phyloP scores from a whole-genome alignment of 192 early-diverging fungal species.

The Backusella tarrabulga region DNA sequence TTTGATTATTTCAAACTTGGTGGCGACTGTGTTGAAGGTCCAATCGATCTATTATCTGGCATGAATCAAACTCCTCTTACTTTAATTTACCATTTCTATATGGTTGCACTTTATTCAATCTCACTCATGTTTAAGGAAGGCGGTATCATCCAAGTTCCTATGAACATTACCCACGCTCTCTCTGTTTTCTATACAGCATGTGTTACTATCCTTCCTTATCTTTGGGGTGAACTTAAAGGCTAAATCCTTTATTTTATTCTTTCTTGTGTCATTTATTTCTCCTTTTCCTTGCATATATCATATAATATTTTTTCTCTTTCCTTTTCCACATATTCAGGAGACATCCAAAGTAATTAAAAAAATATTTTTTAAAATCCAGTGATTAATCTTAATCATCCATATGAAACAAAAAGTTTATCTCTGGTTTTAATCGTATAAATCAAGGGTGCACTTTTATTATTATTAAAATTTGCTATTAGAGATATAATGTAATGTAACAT shows the following conservation, averaged over 20 bases:
- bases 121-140: conserved; percentile 48
- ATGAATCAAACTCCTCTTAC: conserved; percentile 67
- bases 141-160: conserved; percentile 37
- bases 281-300: background rate
- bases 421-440: background rate
- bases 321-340: background rate
- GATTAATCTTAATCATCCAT: background rate
- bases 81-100: conserved; percentile 88
- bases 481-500: background rate
- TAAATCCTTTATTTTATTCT: background rate
- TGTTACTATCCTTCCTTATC: conserved; percentile 36
- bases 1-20: conserved; percentile 88
- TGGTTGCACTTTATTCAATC: conserved; percentile 76
- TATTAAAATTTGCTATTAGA: background rate
- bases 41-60: conserved; percentile 84
- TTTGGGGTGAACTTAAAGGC: conserved; percentile 31
- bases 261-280: background rate
- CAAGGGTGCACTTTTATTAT: background rate
- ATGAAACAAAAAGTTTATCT: background rate
- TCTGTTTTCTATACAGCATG: conserved; percentile 55
- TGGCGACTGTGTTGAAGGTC: conserved; percentile 73
- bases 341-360: background rate
- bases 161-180: conserved; percentile 41
- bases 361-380: background rate
- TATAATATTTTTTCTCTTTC: background rate